Conservation (phyloP, 805 yeast species). For the Kazachstania bromeliacearum region DNA sequence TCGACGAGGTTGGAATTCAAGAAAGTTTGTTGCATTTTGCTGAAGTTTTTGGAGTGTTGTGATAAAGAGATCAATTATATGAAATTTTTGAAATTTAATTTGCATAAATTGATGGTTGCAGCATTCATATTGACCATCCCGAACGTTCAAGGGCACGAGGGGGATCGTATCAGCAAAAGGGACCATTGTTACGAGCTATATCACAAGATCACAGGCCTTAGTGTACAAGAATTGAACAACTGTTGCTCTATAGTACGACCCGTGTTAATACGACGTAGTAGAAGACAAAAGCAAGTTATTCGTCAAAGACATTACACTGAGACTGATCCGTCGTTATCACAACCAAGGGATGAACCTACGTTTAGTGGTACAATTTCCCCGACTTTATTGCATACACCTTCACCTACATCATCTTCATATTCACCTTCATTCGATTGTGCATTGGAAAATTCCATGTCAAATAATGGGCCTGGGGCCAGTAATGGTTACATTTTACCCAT, state of each 20-base stretch:
- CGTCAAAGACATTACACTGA: neutral
- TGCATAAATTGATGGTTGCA: slow-evolving; percentile 16
- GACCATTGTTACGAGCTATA: slow-evolving; percentile 12
- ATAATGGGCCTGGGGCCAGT: neutral
- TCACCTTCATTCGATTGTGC: too few relatives aligned
- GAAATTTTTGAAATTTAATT: slow-evolving; percentile 12
- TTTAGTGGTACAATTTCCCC: neutral
- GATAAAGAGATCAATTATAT: slow-evolving; percentile 14
- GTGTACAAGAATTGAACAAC: slow-evolving; percentile 15
- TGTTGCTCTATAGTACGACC: slow-evolving; percentile 23
- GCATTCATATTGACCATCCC: slow-evolving; percentile 17
- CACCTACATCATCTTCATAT: neutral
- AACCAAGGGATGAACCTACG: neutral
- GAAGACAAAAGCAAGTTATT: slow-evolving; percentile 6
- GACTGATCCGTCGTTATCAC: slow-evolving; percentile 1
- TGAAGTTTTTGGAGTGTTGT: slow-evolving; percentile 19
- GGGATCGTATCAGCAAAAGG: slow-evolving; percentile 9
- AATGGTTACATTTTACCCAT: slow-evolving; percentile 13
- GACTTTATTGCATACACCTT: neutral
- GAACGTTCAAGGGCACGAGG: slow-evolving; percentile 7
- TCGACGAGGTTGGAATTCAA: slow-evolving; percentile 17
- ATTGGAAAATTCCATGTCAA: too few relatives aligned
- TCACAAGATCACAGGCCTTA: slow-evolving; percentile 17
- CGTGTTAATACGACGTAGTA: slow-evolving; percentile 12
- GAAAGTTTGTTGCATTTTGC: slow-evolving; percentile 17